Evolutionary conservation across 768 basidiomycete species (phyloP).

Genomic region (Tremella yokohamensis): DNA sequence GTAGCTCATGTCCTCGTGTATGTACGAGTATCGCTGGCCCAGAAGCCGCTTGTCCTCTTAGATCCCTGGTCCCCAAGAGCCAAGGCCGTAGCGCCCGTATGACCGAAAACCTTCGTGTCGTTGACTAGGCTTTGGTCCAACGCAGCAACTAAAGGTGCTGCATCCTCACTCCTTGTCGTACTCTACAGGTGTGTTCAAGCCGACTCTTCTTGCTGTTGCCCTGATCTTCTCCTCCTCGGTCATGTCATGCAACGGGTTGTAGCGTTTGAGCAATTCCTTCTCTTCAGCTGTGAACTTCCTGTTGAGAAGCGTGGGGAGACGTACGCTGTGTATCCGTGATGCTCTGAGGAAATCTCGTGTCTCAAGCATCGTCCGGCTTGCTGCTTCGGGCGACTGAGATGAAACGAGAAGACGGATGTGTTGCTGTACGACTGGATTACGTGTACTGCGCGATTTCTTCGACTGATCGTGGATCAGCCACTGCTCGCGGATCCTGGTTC

Average conservation of each 20-base stretch:
- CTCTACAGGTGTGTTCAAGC: slow-evolving; percentile 71
- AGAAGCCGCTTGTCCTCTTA: too few relatives aligned
- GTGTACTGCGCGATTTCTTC: slow-evolving; percentile 24
- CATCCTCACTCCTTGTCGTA: slow-evolving; percentile 16
- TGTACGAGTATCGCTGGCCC: too few relatives aligned
- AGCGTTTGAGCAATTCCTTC: slow-evolving; percentile 74
- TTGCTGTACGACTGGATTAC: slow-evolving; percentile 20
- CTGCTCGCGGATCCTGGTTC: not conserved
- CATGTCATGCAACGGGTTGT: slow-evolving; percentile 79
- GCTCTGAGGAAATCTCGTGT: slow-evolving; percentile 61
- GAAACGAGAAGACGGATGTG: slow-evolving; percentile 30
- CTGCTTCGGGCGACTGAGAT: slow-evolving; percentile 1
- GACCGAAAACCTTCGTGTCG: too few relatives aligned
- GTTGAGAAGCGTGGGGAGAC: slow-evolving; percentile 17
- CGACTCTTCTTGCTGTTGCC: slow-evolving; percentile 81
- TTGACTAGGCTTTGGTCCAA: too few relatives aligned
- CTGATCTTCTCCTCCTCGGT: slow-evolving; percentile 73
- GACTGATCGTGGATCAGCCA: slow-evolving; percentile 22
- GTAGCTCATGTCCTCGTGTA: too few relatives aligned
- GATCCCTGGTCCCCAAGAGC: too few relatives aligned
- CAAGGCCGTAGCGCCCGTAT: too few relatives aligned
- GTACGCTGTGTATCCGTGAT: slow-evolving; percentile 72
- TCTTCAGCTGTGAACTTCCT: not conserved
- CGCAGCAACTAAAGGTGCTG: too few relatives aligned
- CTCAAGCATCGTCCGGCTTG: slow-evolving; percentile 33